Conservation (phyloP, 495 filamentous ascomycete genomes). For the Aspergillus ostianus region DNA sequence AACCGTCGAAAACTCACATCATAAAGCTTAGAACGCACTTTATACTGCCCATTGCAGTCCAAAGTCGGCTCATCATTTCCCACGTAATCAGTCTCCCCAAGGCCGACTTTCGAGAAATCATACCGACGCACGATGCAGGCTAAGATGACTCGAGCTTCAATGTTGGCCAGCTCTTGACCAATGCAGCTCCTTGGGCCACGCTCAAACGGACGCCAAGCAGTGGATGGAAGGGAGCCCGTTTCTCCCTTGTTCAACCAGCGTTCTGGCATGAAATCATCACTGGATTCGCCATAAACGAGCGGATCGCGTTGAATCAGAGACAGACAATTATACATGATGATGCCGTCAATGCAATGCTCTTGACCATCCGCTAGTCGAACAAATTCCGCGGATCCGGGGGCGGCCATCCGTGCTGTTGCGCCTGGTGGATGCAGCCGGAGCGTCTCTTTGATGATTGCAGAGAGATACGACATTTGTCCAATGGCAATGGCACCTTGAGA, state of each 20-base stretch:
- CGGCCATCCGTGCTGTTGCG: constrained; percentile 34
- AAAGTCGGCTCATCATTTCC: constrained; percentile 20
- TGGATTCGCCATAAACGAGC: constrained; percentile 17
- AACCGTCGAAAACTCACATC: constrained; percentile 33
- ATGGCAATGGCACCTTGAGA: constrained; percentile 19
- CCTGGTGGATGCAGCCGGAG: constrained; percentile 45
- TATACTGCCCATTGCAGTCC: constrained; percentile 39
- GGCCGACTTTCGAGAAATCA: constrained; percentile 45
- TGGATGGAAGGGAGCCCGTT: constrained; percentile 18
- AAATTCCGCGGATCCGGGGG: constrained; percentile 24
- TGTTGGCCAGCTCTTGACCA: constrained; percentile 46
- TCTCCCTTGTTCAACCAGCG: constrained; percentile 22
- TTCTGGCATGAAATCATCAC: constrained; percentile 22
- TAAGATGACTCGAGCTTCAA: constrained; percentile 42
- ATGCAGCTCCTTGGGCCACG: constrained; percentile 50
- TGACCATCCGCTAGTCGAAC: constrained; percentile 28
- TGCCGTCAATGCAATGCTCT: constrained; percentile 31
- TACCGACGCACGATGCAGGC: constrained; percentile 38
- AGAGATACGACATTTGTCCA: constrained; percentile 40
- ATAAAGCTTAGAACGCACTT: constrained; percentile 41
- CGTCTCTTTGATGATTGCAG: constrained; percentile 50
- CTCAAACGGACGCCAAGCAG: constrained; percentile 47
- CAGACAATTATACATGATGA: constrained; percentile 26
- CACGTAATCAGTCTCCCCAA: constrained; percentile 33
- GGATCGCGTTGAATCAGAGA: constrained; percentile 23